Evolutionary conservation across 2,329 filamentous ascomycete species (phyloP), one percentile per base, ranked within the genome.

Genomic region (Colletotrichum phormii): DNA sequence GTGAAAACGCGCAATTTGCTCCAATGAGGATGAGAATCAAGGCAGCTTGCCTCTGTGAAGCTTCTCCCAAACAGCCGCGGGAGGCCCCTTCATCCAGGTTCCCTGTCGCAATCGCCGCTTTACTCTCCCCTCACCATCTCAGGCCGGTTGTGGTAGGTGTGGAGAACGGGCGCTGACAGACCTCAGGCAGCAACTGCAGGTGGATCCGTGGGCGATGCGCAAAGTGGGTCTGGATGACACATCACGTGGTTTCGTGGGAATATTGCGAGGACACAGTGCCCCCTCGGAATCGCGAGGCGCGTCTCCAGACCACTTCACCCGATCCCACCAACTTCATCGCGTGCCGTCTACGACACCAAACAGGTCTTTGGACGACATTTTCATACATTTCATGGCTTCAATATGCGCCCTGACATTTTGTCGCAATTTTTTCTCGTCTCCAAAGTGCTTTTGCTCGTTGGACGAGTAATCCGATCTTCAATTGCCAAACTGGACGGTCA

Each of bases 241-340:
- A 71, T 85, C 84, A 85, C 83, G 84, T 85, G 84, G 79, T 81
- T 82, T 82, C 84, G 84, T 81, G 84, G 78, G 77, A 78, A 81
- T 78, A 78, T 84, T 81, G 83, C 80, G 82, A 78, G 74, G 75
- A 76, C 77, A 79, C 78, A 76, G 77, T 77, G 77, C 60, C 60
- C 64, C 55, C 62, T 42, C 68, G 49, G 31, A 61, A 64, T 76
- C 77, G 79, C 80, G 78, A 80, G 78, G 80, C 84, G 84, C 84
- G 84, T 84, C 82, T 82, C 79, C 81, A 82, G 76, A 77, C 79
- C 78, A 83, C 82, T 76, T 83, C 81, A 80, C 79, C 76, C 77
- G 79, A 81, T 80, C 77, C 81, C 83, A 82, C 73, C 73, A 74
- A 74, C 72, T 72, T 69, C 67, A 68, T 51, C 64, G 22, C 46